Base-by-base conservation (phyloP, 2,329 filamentous ascomycete genomes). In the Fusarium tuaranense region DNA sequence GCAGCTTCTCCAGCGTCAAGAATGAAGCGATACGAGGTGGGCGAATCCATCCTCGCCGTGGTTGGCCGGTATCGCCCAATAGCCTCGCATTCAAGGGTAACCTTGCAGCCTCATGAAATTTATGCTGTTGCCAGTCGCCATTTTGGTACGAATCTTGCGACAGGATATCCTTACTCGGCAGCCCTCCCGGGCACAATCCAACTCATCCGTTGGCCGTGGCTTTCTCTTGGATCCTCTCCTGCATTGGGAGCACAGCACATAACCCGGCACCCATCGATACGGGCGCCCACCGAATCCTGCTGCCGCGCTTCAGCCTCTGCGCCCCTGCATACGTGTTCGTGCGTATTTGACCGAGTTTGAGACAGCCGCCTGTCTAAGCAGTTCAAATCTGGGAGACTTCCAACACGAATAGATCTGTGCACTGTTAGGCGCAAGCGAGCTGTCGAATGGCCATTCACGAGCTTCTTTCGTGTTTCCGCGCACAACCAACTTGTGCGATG, bases 301-400 rank as follows among this genome's bases (percentile, higher is more conserved):
- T 63, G 59, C 53, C 64, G 62, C 32, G 60, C 59, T 58, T 69
- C 48, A 36, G 65, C 62, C 61, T 46, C 65, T 62, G 67, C 46
- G 58, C 58, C 18, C 36, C 67, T 65, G 68, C 62, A 69, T 71
- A 68, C 68, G 72, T 77, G 74, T 68, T 71, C 68, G 61, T 71
- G 68, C 65, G 57, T 62, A 59, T 63, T 63, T 53, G 67, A 38
- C 39, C 30, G 39, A 63, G 32, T 69, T 39, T 55, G 46, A 62
- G 36, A 25, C 53, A 38, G 44, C 57, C 20, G 38, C 55, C 25
- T 30, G 36, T 63, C 46, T 63, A 38, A 63, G 30, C 53, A 63
- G 32, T 63, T 63, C 60, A 20, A 46, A 20, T 30, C 18, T 22
- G 30, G 25, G 38, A 22, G 22, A n/a, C 25, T 34, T 38, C 44